A percentile compares a stretch with the other conserved stretches of the same genome.
Evolutionary conservation across 129 eudicot genomes (phyloP).

Genomic region (Pseudognaphalium luteoalbum): DNA sequence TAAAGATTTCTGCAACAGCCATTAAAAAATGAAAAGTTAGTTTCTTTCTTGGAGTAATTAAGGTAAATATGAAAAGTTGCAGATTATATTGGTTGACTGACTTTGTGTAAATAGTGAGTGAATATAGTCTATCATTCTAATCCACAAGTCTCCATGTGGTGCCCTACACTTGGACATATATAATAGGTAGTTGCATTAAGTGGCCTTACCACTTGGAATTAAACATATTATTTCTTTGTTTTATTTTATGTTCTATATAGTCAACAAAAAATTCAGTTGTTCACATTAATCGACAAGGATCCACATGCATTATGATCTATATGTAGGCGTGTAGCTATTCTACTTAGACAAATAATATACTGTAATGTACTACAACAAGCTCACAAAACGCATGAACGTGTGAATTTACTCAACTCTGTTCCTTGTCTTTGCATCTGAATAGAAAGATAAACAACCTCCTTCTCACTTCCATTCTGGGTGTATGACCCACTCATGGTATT

Average conservation of each 20-base stretch:
- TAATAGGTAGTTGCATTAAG: too few species aligned
- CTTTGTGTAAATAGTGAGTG: not conserved
- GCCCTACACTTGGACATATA: too few species aligned
- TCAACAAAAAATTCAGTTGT: too few species aligned
- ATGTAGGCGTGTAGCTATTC: too few species aligned
- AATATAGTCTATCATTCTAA: not conserved
- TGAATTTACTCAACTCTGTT: conserved; percentile 57
- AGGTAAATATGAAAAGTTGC: not conserved
- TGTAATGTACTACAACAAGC: conserved; percentile 42
- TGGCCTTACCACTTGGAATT: too few species aligned
- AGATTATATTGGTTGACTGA: not conserved
- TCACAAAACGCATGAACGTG: conserved; percentile 69
- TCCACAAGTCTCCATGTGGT: not conserved
- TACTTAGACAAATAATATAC: too few species aligned
- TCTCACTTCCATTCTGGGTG: conserved; percentile 58
- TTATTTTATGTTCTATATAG: too few species aligned
- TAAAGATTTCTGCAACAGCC: conserved; percentile 43
- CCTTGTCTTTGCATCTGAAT: conserved; percentile 65
- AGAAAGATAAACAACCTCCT: conserved; percentile 55
- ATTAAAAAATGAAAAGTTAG: not conserved
- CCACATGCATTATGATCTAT: too few species aligned
- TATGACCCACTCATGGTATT: conserved; percentile 74
- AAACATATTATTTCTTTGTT: too few species aligned
- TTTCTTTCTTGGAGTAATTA: not conserved
- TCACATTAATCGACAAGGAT: too few species aligned